Evolutionary conservation across 2,329 filamentous ascomycete species (phyloP).

Genomic region (Sclerotinia borealis): DNA sequence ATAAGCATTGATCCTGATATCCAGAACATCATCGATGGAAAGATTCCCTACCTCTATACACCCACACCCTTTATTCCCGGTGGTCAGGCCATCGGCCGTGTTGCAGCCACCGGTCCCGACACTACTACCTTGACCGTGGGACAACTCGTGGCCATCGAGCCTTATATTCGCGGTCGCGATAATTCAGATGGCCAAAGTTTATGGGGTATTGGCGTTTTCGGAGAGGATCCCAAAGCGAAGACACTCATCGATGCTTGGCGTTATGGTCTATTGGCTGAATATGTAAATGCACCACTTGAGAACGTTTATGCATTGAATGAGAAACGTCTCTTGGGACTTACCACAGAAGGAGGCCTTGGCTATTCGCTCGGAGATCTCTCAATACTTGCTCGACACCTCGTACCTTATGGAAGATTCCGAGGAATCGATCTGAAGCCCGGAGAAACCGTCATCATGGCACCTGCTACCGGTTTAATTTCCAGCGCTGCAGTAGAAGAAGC

Average conservation of each 20-base stretch:
- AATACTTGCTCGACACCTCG: conserved; percentile 31
- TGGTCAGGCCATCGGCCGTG: conserved; percentile 31
- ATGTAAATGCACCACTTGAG: conserved; percentile 34
- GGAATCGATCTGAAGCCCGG: conserved; percentile 39
- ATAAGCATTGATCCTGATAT: conserved; percentile 35
- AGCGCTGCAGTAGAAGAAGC: conserved; percentile 40
- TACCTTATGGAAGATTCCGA: conserved; percentile 42
- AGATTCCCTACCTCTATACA: conserved; percentile 25
- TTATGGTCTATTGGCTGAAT: conserved; percentile 33
- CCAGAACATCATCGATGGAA: conserved; percentile 36
- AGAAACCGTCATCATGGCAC: conserved; percentile 41
- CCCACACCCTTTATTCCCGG: conserved; percentile 31
- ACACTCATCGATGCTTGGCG: conserved; percentile 33
- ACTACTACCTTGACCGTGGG: conserved; percentile 29
- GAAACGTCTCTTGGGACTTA: conserved; percentile 18
- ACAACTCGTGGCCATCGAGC: conserved; percentile 34
- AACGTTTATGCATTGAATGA: conserved; percentile 35
- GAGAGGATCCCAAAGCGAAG: conserved; percentile 21
- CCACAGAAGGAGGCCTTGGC: conserved; percentile 13
- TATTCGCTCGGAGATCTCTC: conserved; percentile 15
- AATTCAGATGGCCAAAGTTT: conserved; percentile 29
- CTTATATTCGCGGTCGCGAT: conserved; percentile 34
- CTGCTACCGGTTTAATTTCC: conserved; percentile 43
- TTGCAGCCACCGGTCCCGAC: conserved; percentile 33
- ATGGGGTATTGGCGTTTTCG: conserved; percentile 29